phyloP scores from a whole-genome alignment of 805 yeast species.

The Torulaspora quercuum region DNA sequence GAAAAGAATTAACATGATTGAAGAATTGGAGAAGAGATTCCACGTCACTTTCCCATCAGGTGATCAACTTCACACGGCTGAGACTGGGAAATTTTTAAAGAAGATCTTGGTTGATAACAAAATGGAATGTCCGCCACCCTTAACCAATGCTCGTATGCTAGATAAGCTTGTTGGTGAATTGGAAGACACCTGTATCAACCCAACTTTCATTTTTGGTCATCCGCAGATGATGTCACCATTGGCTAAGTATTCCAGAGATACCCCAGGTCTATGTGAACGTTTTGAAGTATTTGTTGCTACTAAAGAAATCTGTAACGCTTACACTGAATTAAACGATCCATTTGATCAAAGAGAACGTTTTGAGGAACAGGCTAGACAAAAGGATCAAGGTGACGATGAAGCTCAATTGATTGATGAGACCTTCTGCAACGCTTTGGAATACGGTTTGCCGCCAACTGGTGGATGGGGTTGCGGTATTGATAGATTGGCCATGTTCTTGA shows the following conservation, averaged over 20 bases:
- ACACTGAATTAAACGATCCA: slow-evolving; percentile 98
- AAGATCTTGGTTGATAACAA: slow-evolving; percentile 71
- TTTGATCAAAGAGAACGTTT: slow-evolving; percentile 96
- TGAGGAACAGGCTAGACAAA: slow-evolving; percentile 98
- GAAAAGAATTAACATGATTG: slow-evolving; percentile 98
- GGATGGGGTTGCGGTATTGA: slow-evolving; percentile 99
- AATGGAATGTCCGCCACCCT: slow-evolving; percentile 83
- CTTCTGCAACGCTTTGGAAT: slow-evolving; percentile 96
- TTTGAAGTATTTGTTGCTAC: slow-evolving; percentile 98
- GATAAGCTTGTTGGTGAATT: slow-evolving; percentile 96
- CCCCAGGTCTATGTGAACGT: slow-evolving; percentile 95
- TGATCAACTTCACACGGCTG: slow-evolving; percentile 88
- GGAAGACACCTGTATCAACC: slow-evolving; percentile 92
- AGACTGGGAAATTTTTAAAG: slow-evolving; percentile 87
- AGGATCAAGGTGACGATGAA: slow-evolving; percentile 98
- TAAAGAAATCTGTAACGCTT: slow-evolving; percentile 96
- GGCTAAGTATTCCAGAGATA: slow-evolving; percentile 90
- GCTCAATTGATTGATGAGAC: slow-evolving; percentile 95
- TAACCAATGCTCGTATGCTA: slow-evolving; percentile 97
- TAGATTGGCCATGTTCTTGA: slow-evolving; percentile 96
- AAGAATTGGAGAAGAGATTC: slow-evolving; percentile 83
- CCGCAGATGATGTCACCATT: slow-evolving; percentile 99
- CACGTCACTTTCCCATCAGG: slow-evolving; percentile 93
- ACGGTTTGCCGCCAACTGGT: slow-evolving; percentile 98
- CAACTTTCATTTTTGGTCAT: slow-evolving; percentile 96